Evolutionary conservation across 169 alveolate genomes (phyloP).

Genomic region (Plasmodium coatneyi): DNA sequence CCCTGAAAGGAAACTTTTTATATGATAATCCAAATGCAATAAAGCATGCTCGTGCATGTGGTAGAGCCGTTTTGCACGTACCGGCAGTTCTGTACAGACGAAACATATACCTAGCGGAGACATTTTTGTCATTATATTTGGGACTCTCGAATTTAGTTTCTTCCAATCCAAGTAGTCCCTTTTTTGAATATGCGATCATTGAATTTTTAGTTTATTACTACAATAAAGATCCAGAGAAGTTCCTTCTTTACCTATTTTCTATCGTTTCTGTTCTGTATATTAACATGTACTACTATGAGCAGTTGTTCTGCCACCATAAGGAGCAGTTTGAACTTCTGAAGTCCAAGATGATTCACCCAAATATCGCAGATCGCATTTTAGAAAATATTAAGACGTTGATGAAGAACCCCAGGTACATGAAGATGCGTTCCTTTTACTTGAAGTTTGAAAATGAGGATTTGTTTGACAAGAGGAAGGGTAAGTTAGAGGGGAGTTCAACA

Average conservation of each 20-base stretch:
- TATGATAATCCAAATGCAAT: conserved; percentile 12
- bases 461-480: conserved; percentile 28
- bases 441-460: conserved; percentile 9
- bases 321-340: conserved; percentile 20
- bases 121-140: conserved; percentile 73
- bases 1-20: conserved; percentile 16
- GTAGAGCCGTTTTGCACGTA: conserved; percentile 43
- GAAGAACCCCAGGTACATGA: conserved; percentile 2
- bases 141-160: conserved; percentile 73
- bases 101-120: conserved; percentile 47
- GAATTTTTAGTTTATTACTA: conserved; percentile 44
- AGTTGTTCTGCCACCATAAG: conserved; percentile 21
- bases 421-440: background rate
- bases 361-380: conserved; percentile 10
- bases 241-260: conserved; percentile 34
- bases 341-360: conserved; percentile 58
- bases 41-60: conserved; percentile 37
- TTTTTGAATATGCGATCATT: conserved; percentile 63
- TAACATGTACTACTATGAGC: conserved; percentile 70
- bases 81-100: conserved; percentile 69
- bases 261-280: conserved; percentile 35
- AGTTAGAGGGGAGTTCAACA: background rate
- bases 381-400: background rate
- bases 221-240: conserved; percentile 64
- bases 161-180: conserved; percentile 72